Percentiles rank a stretch among this genome's conserved stretches.
Evolutionary conservation across 2,329 filamentous ascomycete genomes (phyloP).

Genomic region (Colletotrichum higginsianum): DNA sequence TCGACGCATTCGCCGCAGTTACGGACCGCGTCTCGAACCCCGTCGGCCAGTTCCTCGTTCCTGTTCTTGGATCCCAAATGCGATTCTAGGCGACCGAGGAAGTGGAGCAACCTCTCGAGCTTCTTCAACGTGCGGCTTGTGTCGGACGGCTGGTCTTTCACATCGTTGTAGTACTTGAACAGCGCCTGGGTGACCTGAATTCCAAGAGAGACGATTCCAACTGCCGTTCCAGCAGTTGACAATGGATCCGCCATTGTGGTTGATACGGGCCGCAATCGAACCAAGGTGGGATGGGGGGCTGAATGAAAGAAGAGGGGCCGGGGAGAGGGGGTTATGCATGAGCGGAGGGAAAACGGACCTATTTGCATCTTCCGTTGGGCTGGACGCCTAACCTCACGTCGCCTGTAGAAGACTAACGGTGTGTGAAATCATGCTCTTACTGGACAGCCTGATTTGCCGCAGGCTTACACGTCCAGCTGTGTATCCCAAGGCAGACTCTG

Average conservation of each 20-base stretch:
- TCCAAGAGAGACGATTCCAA: constrained; percentile 55
- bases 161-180: constrained; percentile 52
- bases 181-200: constrained; percentile 53
- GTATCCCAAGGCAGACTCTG: too few species aligned
- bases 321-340: too few species aligned
- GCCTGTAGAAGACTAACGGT: too few species aligned
- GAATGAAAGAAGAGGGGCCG: too few species aligned
- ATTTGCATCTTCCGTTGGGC: too few species aligned
- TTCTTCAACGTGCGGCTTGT: constrained; percentile 47
- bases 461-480: too few species aligned
- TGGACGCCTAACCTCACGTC: too few species aligned
- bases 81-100: constrained; percentile 46
- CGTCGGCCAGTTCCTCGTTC: constrained; percentile 47
- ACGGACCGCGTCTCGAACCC: constrained; percentile 49
- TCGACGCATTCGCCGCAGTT: constrained; percentile 48
- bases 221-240: constrained; percentile 47
- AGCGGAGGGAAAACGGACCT: too few species aligned
- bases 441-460: too few species aligned
- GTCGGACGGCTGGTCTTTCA: constrained; percentile 48
- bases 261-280: too few species aligned
- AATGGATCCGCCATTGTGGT: constrained; percentile 13
- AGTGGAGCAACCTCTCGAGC: constrained; percentile 46
- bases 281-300: too few species aligned
- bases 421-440: too few species aligned
- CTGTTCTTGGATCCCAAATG: background rate